phyloP scores from a whole-genome alignment of 2,329 filamentous ascomycete species.

The Calonectria hawksworthii region DNA sequence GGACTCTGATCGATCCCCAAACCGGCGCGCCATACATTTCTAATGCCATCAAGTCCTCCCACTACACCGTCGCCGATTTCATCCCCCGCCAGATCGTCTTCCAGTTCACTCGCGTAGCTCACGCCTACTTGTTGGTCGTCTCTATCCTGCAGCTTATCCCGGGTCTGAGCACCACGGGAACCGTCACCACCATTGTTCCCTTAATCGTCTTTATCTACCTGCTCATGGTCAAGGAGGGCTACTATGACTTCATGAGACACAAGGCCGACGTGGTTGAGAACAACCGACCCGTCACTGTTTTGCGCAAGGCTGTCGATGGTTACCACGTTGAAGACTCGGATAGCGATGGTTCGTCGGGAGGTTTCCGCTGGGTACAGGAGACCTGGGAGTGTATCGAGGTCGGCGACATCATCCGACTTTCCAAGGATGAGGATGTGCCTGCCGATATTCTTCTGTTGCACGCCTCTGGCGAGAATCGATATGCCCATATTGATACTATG shows the following conservation, averaged over 20 bases:
- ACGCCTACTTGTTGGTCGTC: slow-evolving; percentile 89
- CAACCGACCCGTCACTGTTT: slow-evolving; percentile 62
- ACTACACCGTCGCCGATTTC: slow-evolving; percentile 89
- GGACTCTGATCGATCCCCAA: slow-evolving; percentile 61
- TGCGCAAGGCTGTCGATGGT: slow-evolving; percentile 56
- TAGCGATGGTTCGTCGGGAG: neutral
- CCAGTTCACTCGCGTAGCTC: slow-evolving; percentile 88
- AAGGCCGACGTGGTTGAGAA: slow-evolving; percentile 88
- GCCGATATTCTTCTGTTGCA: slow-evolving; percentile 87
- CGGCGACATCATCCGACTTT: slow-evolving; percentile 63
- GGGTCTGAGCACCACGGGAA: slow-evolving; percentile 81
- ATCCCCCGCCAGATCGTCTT: slow-evolving; percentile 88
- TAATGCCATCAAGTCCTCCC: slow-evolving; percentile 82
- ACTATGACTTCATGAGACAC: slow-evolving; percentile 86
- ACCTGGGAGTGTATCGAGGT: slow-evolving; percentile 63
- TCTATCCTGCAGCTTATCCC: slow-evolving; percentile 86
- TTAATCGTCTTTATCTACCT: slow-evolving; percentile 83
- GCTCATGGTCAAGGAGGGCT: slow-evolving; percentile 88
- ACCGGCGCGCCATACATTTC: slow-evolving; percentile 65
- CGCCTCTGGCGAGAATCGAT: slow-evolving; percentile 80
- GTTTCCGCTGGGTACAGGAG: slow-evolving; percentile 64
- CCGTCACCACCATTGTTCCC: slow-evolving; percentile 80
- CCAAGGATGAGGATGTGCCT: slow-evolving; percentile 82
- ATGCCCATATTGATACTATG: slow-evolving; percentile 90
- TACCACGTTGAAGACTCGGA: slow-evolving; percentile 69